Evolutionary conservation across 768 basidiomycete species (phyloP), one percentile per base, ranked within the genome.

Genomic region (Heimioporus sp.): DNA sequence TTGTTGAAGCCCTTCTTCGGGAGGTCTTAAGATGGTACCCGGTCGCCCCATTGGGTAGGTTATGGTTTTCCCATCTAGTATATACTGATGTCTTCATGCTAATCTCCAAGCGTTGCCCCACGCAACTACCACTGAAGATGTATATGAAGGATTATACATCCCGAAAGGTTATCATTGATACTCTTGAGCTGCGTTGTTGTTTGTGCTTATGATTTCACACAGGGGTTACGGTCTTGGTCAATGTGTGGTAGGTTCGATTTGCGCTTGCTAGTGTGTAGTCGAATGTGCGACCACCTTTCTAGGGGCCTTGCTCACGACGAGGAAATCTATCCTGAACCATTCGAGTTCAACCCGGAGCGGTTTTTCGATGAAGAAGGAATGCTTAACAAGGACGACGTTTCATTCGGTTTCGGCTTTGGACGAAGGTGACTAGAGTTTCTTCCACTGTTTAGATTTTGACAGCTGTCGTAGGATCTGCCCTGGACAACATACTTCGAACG

Each of bases 1-100:
- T 82, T 57, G 58, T 81, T 44, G 77, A 83, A 52, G 85, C 85
- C 3, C 72, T 87, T n/a, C 66, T 71, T 1, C 81, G 81, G 57
- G 85, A 87, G 65, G 78, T 83, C 0, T 43, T 78, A 51, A 68
- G 79, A 12, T 78, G 76, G 75, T 55, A 66, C 45, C 59, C 59
- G 7, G 67, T 75, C 28, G 63, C 74, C 21, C 77, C 77, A 11
- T 4, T 11, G 12, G 34, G 34, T 35, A 5, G 5, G 24, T 24
- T 24, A 5, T 5, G 24, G 24, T 5, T 3, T 24, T 24, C 24
- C 24, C 24, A 24, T 24, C 5, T 24, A 5, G 24, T 24, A 24
- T 24, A 24, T 24, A 24, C 24, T 24, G 24, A 24, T 5, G 24
- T 20, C 41, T 42, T n/a, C 42, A 35, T 43, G 15, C 24, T 7